Evolutionary conservation across 805 yeast genomes (phyloP).

Genomic region (Ogataea zsoltii): DNA sequence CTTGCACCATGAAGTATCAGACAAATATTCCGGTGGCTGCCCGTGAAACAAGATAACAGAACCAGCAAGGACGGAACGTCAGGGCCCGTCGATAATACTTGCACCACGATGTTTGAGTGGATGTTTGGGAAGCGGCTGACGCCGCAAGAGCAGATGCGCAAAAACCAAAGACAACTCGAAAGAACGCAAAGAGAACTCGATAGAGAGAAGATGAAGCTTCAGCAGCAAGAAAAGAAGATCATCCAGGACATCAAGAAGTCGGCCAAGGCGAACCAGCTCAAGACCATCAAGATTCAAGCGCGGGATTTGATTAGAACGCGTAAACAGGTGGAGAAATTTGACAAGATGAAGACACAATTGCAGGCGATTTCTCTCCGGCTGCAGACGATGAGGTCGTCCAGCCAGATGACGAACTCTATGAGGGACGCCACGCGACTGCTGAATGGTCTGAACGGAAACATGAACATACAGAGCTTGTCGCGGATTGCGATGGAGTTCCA

Average conservation of each 20-base stretch:
- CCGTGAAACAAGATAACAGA: not conserved
- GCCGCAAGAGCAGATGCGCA: constrained; percentile 92
- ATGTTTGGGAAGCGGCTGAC: constrained; percentile 91
- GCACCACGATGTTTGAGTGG: constrained; percentile 71
- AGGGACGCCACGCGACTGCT: constrained; percentile 85
- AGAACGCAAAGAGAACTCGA: constrained; percentile 92
- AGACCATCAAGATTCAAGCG: constrained; percentile 92
- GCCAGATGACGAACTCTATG: constrained; percentile 95
- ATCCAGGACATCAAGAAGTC: constrained; percentile 84
- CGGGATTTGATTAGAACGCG: constrained; percentile 90
- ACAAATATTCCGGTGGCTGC: constrained; percentile 1
- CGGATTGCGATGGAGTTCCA: constrained; percentile 95
- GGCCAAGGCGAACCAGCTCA: constrained; percentile 86
- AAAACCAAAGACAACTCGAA: constrained; percentile 93
- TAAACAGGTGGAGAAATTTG: constrained; percentile 81
- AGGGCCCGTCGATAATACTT: not conserved
- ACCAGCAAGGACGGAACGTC: not conserved
- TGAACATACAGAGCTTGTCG: constrained; percentile 89
- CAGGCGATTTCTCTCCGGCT: constrained; percentile 92
- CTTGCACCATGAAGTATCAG: not conserved
- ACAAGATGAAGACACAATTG: constrained; percentile 89
- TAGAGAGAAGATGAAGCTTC: constrained; percentile 82
- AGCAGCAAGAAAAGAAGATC: constrained; percentile 88
- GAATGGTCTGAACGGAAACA: constrained; percentile 77
- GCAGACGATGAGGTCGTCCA: constrained; percentile 89